These are phyloP conservation scores for Chaetomium strumarium DNA, from an alignment of 2,329 filamentous ascomycete species.

Conservation along the genomic window DNA sequence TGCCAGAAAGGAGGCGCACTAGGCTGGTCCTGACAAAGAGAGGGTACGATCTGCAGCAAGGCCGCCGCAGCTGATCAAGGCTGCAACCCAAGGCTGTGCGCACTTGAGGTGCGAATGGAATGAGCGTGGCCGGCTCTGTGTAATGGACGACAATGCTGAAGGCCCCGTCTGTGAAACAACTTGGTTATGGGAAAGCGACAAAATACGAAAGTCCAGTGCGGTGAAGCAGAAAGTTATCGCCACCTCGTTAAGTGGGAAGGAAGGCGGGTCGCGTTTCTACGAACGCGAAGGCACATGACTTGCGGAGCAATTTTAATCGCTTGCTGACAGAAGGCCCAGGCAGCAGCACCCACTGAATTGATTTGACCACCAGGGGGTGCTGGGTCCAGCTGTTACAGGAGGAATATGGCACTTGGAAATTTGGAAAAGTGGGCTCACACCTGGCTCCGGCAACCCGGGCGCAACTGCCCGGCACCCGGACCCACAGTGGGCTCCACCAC, in stretches of 20 bases:
- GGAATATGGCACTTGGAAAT: too few species aligned
- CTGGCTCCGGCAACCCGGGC: too few species aligned
- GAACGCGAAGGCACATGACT: constrained; percentile 25
- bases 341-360: too few species aligned
- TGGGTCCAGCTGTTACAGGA: too few species aligned
- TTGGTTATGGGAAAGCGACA: background rate
- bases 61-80: background rate
- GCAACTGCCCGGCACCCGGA: too few species aligned
- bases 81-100: background rate
- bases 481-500: too few species aligned
- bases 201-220: background rate
- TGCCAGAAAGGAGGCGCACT: background rate
- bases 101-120: background rate
- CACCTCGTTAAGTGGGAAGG: constrained; percentile 10
- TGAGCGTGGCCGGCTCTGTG: background rate
- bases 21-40: constrained; percentile 3
- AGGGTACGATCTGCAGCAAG: background rate
- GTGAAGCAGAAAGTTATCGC: constrained; percentile 5
- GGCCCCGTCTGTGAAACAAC: background rate
- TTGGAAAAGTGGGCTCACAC: too few species aligned
- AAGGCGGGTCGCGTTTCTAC: constrained; percentile 16
- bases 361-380: too few species aligned
- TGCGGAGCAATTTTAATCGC: constrained; percentile 13
- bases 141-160: background rate
- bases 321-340: constrained; percentile 10